Evolutionary conservation across 768 basidiomycete genomes (phyloP), one percentile per base, ranked within the genome.

Genomic region (Leucosporidium creatinivorum): DNA sequence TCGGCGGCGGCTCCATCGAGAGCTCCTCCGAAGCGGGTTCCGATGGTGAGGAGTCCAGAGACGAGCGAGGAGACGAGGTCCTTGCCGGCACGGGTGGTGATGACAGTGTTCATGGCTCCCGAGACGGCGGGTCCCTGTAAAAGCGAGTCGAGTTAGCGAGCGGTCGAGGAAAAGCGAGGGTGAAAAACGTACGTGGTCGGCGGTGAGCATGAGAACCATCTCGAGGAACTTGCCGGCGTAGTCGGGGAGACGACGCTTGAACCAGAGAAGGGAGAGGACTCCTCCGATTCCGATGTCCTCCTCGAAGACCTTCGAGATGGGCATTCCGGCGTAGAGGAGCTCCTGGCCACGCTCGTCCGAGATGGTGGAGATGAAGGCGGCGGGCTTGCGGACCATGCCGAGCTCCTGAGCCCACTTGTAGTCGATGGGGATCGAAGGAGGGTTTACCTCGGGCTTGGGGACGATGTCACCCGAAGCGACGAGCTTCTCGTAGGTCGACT

Each of bases 321-420:
- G 88, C 93, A 98, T 98, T 76, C 96, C 96, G 65, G 93, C 92
- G 80, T 98, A 99, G 74, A 99, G 80, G 66, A 99, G 84, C 82
- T 99, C 96, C 80, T 98, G 93, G 0, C 96, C 96, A 77, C 94
- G 89, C 83, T 98, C 96, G 80, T 99, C 96, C 58, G 93, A 96
- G 81, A 98, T 99, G 73, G 96, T 96, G 39, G 71, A 72, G 66
- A 72, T 69, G 68, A 73, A 96, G 4, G 96, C 93, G 49, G 94
- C 93, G 25, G 93, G 96, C 81, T 97, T 98, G 78, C 94, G 88
- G 81, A 98, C 93, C 77, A 99, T 86, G 65, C 94, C 94, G 63
- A 97, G 87, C 81, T 96, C 92, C 76, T 93, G 91, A 47, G 93
- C 93, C 94, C 94, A 97, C 83, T 98, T 97, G 87, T 97, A 99